These are phyloP conservation scores for Suillus fuscotomentosus DNA, from an alignment of 768 basidiomycete genomes.

Conservation along the genomic window DNA sequence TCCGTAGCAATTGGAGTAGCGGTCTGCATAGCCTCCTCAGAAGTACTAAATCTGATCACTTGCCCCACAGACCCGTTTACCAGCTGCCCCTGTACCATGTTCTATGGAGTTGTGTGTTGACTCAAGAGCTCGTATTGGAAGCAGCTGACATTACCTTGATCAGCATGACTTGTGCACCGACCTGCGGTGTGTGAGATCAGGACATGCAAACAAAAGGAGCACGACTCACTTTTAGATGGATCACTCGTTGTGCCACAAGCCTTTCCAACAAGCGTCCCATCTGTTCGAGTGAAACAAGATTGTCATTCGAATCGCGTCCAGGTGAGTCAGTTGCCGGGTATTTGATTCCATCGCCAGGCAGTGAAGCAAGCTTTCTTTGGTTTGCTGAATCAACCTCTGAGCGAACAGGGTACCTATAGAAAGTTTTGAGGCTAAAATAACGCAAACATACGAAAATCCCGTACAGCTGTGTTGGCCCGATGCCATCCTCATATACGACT, in stretches of 20 bases:
- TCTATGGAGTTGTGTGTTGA: slow-evolving; percentile 38
- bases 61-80: slow-evolving; percentile 73
- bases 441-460: slow-evolving; percentile 14
- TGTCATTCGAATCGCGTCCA: slow-evolving; percentile 44
- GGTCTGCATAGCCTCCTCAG: slow-evolving; percentile 40
- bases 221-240: slow-evolving; percentile 48
- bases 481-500: slow-evolving; percentile 65
- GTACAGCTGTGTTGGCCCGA: slow-evolving; percentile 82
- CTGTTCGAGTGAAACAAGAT: slow-evolving; percentile 31
- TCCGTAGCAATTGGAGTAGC: slow-evolving; percentile 37
- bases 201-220: not conserved
- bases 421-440: slow-evolving; percentile 3
- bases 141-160: slow-evolving; percentile 49
- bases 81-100: slow-evolving; percentile 62
- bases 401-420: slow-evolving; percentile 64
- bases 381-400: slow-evolving; percentile 75
- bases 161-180: slow-evolving; percentile 86
- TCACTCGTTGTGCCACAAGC: slow-evolving; percentile 53
- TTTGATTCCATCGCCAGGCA: slow-evolving; percentile 35
- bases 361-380: slow-evolving; percentile 41
- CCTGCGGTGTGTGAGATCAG: slow-evolving; percentile 33
- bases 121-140: not conserved
- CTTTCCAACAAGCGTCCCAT: slow-evolving; percentile 50
- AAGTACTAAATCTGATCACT: slow-evolving; percentile 45
- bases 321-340: slow-evolving; percentile 47